Conservation (phyloP, 441 rosid genomes). For the Pelargonium exstipulatum region DNA sequence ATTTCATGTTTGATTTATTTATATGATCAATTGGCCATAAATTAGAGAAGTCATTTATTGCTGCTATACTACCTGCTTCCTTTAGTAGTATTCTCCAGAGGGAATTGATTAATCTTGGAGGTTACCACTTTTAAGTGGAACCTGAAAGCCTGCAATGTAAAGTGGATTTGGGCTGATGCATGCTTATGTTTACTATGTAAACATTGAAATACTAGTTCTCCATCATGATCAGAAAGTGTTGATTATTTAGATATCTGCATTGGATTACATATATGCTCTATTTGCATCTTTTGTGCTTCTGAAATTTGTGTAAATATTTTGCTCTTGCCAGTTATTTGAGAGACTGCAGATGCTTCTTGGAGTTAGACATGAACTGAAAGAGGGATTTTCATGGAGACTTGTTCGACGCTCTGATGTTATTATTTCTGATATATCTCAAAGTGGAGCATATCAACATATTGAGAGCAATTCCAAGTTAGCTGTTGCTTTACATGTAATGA, state of each 20-base stretch:
- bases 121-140: no score
- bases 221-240: no score
- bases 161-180: no score
- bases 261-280: background rate
- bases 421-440: conserved; percentile 41
- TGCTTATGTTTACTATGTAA: no score
- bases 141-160: no score
- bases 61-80: no score
- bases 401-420: conserved; percentile 56
- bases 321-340: conserved; percentile 45
- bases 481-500: conserved; percentile 81
- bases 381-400: conserved; percentile 79
- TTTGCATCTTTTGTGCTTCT: background rate
- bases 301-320: conserved; percentile 10
- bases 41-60: no score
- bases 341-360: conserved; percentile 62
- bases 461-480: conserved; percentile 84
- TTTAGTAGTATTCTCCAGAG: no score
- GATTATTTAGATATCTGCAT: background rate
- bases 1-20: no score
- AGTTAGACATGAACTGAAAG: conserved; percentile 70
- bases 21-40: no score
- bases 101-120: no score
- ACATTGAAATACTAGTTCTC: no score
- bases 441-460: conserved; percentile 46